Conservation (phyloP, 495 filamentous ascomycete species). For the Clavariopsis aquatica region DNA sequence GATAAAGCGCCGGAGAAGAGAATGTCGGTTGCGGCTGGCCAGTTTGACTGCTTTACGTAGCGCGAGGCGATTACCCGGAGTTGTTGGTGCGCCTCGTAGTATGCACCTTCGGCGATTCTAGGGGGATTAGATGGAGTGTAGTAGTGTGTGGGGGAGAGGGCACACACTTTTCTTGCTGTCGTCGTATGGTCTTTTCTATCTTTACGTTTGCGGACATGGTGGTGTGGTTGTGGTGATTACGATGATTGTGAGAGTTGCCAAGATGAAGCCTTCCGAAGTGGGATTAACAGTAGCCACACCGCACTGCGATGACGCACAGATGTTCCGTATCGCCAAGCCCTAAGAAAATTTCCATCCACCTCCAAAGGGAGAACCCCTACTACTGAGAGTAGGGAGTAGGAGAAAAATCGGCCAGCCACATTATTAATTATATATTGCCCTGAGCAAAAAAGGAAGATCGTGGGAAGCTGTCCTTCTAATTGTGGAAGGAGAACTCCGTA, state of each 20-base stretch:
- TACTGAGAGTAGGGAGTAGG: too few species aligned
- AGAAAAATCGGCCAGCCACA: too few species aligned
- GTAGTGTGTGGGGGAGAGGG: constrained; percentile 17
- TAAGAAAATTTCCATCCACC: too few species aligned
- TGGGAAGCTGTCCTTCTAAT: not conserved
- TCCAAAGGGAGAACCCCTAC: too few species aligned
- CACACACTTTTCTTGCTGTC: constrained; percentile 66
- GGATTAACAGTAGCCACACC: not conserved
- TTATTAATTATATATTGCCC: too few species aligned
- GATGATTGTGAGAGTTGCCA: not conserved
- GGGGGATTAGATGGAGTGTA: constrained; percentile 9
- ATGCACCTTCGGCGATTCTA: constrained; percentile 89
- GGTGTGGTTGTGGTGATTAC: not conserved
- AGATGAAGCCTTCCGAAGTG: not conserved
- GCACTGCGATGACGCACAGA: constrained; percentile 1
- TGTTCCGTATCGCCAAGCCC: not conserved
- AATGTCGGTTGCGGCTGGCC: constrained; percentile 79
- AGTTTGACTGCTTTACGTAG: constrained; percentile 84
- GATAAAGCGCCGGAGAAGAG: constrained; percentile 80
- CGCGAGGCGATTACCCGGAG: constrained; percentile 89
- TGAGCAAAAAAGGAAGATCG: not conserved
- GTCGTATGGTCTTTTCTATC: constrained; percentile 72
- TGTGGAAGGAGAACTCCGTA: too few species aligned
- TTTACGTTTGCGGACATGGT: constrained; percentile 54
- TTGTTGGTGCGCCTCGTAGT: constrained; percentile 98